phyloP scores from a whole-genome alignment of 2,329 filamentous ascomycete species.

The Aspergillus cejpii region DNA sequence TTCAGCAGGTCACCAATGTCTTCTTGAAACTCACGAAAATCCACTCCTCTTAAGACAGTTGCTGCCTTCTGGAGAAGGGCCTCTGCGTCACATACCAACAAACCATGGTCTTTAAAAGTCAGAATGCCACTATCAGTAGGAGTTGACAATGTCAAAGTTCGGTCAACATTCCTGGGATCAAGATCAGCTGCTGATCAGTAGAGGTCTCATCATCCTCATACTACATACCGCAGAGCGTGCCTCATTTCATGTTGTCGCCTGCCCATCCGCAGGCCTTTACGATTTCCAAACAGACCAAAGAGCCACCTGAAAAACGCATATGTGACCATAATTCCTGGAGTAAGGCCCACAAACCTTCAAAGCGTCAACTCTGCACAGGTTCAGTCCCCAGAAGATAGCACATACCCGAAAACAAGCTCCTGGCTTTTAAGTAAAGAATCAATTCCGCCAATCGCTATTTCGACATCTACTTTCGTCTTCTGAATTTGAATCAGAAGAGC shows the following conservation, averaged over 20 bases:
- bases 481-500: conserved; percentile 93
- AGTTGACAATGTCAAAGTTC: conserved; percentile 63
- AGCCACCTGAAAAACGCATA: conserved; percentile 69
- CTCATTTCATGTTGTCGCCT: conserved; percentile 64
- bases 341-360: conserved; percentile 77
- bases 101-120: conserved; percentile 85
- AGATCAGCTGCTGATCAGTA: conserved; percentile 3
- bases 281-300: conserved; percentile 60
- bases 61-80: conserved; percentile 64
- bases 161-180: conserved; percentile 64
- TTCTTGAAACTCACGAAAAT: conserved; percentile 78
- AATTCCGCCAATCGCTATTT: conserved; percentile 92
- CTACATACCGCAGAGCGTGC: conserved; percentile 60
- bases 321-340: conserved; percentile 83
- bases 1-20: conserved; percentile 83
- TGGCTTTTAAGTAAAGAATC: conserved; percentile 92
- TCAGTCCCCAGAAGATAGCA: neutral
- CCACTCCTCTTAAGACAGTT: conserved; percentile 62
- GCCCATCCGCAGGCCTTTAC: conserved; percentile 60
- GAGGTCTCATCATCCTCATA: neutral
- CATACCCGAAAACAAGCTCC: conserved; percentile 78
- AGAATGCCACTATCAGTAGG: conserved; percentile 67
- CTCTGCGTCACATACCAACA: conserved; percentile 85
- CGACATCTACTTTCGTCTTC: conserved; percentile 97
- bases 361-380: conserved; percentile 9